Conservation (phyloP, 2,329 filamentous ascomycete species). For the Claviceps capensis region DNA sequence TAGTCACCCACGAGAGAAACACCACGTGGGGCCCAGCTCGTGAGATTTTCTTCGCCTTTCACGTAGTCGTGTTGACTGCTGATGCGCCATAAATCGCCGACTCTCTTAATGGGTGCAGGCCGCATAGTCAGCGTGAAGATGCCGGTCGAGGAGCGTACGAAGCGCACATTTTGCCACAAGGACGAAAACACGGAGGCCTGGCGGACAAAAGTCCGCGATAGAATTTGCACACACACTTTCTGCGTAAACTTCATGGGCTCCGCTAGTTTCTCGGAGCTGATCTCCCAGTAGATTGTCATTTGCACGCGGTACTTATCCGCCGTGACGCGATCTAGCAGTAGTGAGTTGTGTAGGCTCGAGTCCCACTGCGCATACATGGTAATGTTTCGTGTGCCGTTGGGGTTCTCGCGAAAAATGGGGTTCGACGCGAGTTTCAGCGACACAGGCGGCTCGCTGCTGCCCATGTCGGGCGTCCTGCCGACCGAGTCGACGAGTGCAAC, state of each 20-base stretch:
- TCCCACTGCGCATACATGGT: slow-evolving; percentile 92
- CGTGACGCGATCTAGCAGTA: slow-evolving; percentile 87
- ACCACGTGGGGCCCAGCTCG: slow-evolving; percentile 75
- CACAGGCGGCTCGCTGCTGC: slow-evolving; percentile 58
- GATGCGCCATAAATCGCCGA: slow-evolving; percentile 91
- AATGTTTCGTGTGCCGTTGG: slow-evolving; percentile 79
- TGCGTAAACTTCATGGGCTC: slow-evolving; percentile 79
- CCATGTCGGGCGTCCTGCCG: slow-evolving; percentile 73
- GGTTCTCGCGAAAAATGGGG: slow-evolving; percentile 69
- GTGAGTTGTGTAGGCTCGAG: slow-evolving; percentile 78
- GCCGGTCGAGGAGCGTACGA: slow-evolving; percentile 74
- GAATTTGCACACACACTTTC: slow-evolving; percentile 68
- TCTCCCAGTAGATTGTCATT: slow-evolving; percentile 75
- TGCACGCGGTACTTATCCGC: slow-evolving; percentile 88
- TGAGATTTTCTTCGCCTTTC: slow-evolving; percentile 82
- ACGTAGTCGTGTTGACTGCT: slow-evolving; percentile 91
- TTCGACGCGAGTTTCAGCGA: slow-evolving; percentile 62
- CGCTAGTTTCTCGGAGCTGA: slow-evolving; percentile 70
- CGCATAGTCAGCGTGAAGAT: slow-evolving; percentile 81
- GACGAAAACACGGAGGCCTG: slow-evolving; percentile 78
- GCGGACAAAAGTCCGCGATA: slow-evolving; percentile 71
- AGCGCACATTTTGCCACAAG: slow-evolving; percentile 70
- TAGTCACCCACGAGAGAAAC: slow-evolving; percentile 87
- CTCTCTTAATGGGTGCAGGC: slow-evolving; percentile 78
- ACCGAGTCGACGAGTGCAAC: slow-evolving; percentile 73